Evolutionary conservation across 257 asterid genomes (phyloP).

Genomic region (Pogostemon cablin): DNA sequence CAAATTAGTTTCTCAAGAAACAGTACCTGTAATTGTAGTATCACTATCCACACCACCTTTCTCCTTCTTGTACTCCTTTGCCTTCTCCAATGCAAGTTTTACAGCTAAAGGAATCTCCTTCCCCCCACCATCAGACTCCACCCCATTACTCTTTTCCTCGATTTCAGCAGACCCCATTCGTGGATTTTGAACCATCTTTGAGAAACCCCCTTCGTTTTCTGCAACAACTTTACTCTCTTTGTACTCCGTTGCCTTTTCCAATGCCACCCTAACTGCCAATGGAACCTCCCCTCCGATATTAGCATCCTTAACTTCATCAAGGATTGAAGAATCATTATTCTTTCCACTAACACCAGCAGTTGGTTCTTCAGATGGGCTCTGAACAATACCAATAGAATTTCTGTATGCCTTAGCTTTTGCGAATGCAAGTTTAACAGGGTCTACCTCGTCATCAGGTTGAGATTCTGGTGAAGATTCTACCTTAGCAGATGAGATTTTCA

Average conservation of each 20-base stretch:
- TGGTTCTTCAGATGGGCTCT: conserved; percentile 36
- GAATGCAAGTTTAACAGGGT: conserved; percentile 66
- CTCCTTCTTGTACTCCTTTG: conserved; percentile 57
- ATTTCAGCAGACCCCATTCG: conserved; percentile 29
- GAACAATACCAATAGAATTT: conserved; percentile 34
- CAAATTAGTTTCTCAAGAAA: conserved; percentile 1
- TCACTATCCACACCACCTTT: conserved; percentile 37
- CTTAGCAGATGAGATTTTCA: conserved; percentile 49
- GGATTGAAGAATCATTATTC: not conserved
- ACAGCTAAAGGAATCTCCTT: conserved; percentile 46
- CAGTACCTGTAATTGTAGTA: conserved; percentile 50
- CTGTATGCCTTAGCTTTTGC: conserved; percentile 67
- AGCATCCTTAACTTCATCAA: conserved; percentile 26
- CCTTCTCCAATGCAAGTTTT: conserved; percentile 58
- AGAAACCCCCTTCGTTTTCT: conserved; percentile 29
- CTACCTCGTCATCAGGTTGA: conserved; percentile 34
- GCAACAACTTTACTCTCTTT: conserved; percentile 36
- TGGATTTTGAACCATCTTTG: conserved; percentile 26
- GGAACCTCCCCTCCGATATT: conserved; percentile 44
- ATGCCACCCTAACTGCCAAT: conserved; percentile 50
- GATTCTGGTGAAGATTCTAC: conserved; percentile 40
- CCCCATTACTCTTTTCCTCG: no score
- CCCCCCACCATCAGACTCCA: conserved; percentile 14
- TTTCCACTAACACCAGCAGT: conserved; percentile 16
- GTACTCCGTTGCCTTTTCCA: conserved; percentile 55